A percentile compares a stretch with the other conserved stretches of the same genome.
Conservation (phyloP, 2,329 filamentous ascomycete genomes). For the Apiospora pterosperma region DNA sequence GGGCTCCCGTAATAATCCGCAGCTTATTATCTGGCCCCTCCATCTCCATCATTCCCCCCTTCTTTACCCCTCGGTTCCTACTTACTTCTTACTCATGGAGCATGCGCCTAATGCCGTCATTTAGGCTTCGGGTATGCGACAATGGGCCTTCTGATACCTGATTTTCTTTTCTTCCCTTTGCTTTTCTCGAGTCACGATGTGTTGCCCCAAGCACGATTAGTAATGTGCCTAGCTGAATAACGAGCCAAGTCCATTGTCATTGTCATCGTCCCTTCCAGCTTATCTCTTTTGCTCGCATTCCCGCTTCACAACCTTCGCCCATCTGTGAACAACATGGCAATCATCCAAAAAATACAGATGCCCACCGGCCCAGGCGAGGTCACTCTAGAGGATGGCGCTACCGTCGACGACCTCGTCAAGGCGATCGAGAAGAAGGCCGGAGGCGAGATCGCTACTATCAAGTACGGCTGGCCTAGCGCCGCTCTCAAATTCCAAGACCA, state of each 20-base stretch:
- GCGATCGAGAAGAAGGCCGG: conserved; percentile 63
- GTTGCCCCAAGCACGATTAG: not conserved
- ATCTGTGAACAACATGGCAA: conserved; percentile 5
- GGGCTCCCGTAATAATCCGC: not conserved
- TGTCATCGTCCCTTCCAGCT: not conserved
- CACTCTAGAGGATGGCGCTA: conserved; percentile 65
- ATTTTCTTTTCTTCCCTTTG: not conserved
- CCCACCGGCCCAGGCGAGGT: conserved; percentile 71
- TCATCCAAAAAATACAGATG: conserved; percentile 63
- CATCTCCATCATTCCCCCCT: not conserved
- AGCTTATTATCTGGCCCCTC: conserved; percentile 1
- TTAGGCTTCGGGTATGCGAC: not conserved
- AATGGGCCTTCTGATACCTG: not conserved
- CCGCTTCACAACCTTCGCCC: not conserved
- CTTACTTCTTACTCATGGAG: not conserved
- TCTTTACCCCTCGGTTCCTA: not conserved
- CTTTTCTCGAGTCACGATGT: not conserved
- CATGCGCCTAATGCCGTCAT: not conserved
- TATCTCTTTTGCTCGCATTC: not conserved
- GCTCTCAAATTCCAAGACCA: conserved; percentile 50
- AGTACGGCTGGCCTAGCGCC: conserved; percentile 80
- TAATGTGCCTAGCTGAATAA: not conserved
- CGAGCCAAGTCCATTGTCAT: no score
- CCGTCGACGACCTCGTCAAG: conserved; percentile 57
- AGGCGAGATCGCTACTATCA: conserved; percentile 66